Evolutionary conservation across 345 rosid species (phyloP).

Genomic region (Lagerstroemia speciosa): DNA sequence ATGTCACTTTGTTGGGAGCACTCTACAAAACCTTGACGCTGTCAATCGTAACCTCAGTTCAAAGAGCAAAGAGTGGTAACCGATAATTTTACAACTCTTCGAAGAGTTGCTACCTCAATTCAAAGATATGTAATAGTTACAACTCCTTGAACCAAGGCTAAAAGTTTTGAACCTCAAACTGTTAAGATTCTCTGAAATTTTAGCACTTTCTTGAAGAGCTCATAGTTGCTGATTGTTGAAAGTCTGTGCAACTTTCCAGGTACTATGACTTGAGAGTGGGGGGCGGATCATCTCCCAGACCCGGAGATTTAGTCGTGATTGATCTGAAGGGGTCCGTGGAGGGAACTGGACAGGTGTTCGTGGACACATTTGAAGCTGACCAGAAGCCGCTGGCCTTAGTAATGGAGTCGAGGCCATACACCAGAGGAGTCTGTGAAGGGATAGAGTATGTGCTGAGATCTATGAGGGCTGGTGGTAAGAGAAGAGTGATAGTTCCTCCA

Average conservation of each 20-base stretch:
- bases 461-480: slow-evolving; percentile 83
- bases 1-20: no score
- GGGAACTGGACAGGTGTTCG: slow-evolving; percentile 55
- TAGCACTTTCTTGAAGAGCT: not conserved
- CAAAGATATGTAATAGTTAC: no score
- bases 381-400: slow-evolving; percentile 64
- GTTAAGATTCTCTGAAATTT: no score
- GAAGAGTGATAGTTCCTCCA: slow-evolving; percentile 68
- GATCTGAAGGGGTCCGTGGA: slow-evolving; percentile 53
- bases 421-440: slow-evolving; percentile 80
- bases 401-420: slow-evolving; percentile 74
- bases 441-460: slow-evolving; percentile 56
- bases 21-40: no score
- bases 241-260: slow-evolving; percentile 26
- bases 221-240: slow-evolving; percentile 1
- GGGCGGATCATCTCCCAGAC: slow-evolving; percentile 65
- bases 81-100: no score
- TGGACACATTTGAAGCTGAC: slow-evolving; percentile 50
- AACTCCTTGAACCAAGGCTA: no score
- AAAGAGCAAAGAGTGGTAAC: no score
- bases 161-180: no score
- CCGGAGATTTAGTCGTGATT: slow-evolving; percentile 83
- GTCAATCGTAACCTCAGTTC: no score
- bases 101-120: no score
- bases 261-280: slow-evolving; percentile 78